These are phyloP conservation scores for Trypethelium eluteriae DNA, from an alignment of 495 filamentous ascomycete genomes.

Conservation along the genomic window DNA sequence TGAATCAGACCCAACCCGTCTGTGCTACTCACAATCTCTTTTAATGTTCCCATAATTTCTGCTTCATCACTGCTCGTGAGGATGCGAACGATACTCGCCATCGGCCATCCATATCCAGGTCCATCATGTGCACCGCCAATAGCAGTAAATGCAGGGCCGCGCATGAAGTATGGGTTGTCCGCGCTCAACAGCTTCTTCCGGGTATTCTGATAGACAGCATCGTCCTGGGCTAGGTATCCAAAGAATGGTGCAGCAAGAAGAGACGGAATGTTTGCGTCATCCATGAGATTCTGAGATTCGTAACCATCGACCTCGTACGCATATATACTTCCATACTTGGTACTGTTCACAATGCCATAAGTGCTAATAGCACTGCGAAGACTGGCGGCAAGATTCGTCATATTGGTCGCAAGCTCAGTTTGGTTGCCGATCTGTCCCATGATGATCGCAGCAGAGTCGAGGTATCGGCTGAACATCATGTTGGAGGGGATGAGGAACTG, in stretches of 20 bases:
- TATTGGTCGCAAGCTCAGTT: conserved; percentile 40
- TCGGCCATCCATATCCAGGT: conserved; percentile 51
- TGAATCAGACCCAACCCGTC: conserved; percentile 54
- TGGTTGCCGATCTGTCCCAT: conserved; percentile 43
- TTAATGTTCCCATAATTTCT: conserved; percentile 44
- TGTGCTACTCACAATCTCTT: conserved; percentile 45
- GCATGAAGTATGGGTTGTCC: conserved; percentile 52
- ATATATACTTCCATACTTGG: conserved; percentile 43
- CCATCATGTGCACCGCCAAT: conserved; percentile 52
- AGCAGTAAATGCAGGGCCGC: conserved; percentile 45
- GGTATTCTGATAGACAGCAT: conserved; percentile 46
- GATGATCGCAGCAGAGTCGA: conserved; percentile 47
- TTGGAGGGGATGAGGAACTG: conserved; percentile 58
- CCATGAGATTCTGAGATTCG: conserved; percentile 48
- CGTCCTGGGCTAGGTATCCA: conserved; percentile 40
- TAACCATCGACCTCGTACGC: conserved; percentile 58
- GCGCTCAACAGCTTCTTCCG: conserved; percentile 43
- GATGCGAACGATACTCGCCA: conserved; percentile 51
- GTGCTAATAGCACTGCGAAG: conserved; percentile 47
- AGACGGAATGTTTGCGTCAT: conserved; percentile 56
- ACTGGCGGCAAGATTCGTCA: conserved; percentile 44
- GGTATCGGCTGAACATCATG: conserved; percentile 58
- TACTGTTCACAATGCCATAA: conserved; percentile 44
- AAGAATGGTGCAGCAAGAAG: conserved; percentile 49
- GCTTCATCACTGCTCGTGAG: conserved; percentile 47